phyloP scores from a whole-genome alignment of 202 grass and related monocot species.

The Carex arenaria region DNA sequence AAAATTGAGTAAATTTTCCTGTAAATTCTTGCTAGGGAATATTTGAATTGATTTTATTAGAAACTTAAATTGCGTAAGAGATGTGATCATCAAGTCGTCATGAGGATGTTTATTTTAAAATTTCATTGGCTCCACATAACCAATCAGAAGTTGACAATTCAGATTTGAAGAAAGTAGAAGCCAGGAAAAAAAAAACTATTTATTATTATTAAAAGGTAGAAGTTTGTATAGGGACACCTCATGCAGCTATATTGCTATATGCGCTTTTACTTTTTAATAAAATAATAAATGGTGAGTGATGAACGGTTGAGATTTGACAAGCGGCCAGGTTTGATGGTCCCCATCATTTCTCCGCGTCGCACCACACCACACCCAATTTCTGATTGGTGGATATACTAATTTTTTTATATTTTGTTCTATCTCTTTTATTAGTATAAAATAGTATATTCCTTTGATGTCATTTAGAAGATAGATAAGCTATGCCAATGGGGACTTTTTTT shows the following conservation, averaged over 20 bases:
- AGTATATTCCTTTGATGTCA: neutral
- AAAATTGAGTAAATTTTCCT: neutral
- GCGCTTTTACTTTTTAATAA: neutral
- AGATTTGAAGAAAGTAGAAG: neutral
- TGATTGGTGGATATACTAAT: neutral
- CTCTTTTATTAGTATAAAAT: neutral
- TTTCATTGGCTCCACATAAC: neutral
- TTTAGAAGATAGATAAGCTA: neutral
- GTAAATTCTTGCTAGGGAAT: neutral
- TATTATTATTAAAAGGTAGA: neutral
- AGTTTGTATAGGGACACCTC: neutral
- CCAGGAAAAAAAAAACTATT: neutral
- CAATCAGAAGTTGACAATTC: neutral
- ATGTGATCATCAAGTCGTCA: slow-evolving; percentile 1
- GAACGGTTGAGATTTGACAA: neutral
- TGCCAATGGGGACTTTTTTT: neutral
- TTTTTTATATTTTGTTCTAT: neutral
- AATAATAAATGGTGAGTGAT: neutral
- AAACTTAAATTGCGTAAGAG: neutral
- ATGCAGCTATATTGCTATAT: neutral
- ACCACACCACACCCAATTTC: neutral
- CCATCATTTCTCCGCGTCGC: slow-evolving; percentile 2
- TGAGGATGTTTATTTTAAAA: neutral
- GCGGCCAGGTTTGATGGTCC: neutral
- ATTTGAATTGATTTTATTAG: neutral